These are phyloP conservation scores for Vitis hybrid DNA, from an alignment of 177 flowering plant species.

Conservation along the genomic window DNA sequence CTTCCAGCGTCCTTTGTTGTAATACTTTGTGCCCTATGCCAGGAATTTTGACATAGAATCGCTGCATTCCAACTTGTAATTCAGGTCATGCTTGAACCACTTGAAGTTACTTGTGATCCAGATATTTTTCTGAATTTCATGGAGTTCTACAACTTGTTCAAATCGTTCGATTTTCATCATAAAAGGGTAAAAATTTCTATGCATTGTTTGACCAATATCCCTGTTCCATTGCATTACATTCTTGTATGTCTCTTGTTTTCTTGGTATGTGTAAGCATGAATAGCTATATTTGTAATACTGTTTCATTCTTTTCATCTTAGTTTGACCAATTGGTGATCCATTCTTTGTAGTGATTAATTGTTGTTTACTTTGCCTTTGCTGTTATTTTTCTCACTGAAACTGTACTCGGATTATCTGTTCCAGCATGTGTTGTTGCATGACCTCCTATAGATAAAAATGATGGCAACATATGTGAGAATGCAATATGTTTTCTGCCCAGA, in stretches of 20 bases:
- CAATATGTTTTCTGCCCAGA: too few species aligned
- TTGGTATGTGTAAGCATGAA: background rate
- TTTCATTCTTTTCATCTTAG: too few species aligned
- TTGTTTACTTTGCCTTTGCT: background rate
- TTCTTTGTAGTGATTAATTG: too few species aligned
- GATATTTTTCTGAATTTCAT: slow-evolving; percentile 38
- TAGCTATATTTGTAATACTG: background rate
- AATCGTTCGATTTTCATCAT: slow-evolving; percentile 50
- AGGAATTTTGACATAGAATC: background rate
- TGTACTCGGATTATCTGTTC: too few species aligned
- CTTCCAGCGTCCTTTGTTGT: background rate
- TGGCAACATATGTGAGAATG: too few species aligned
- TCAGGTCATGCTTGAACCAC: slow-evolving; percentile 63
- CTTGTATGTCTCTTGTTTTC: background rate
- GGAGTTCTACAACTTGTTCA: slow-evolving; percentile 39
- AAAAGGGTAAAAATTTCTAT: slow-evolving; percentile 51
- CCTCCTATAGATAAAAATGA: too few species aligned
- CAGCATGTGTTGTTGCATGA: too few species aligned
- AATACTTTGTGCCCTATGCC: background rate
- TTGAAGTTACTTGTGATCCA: slow-evolving; percentile 51
- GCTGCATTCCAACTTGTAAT: background rate
- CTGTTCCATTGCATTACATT: background rate
- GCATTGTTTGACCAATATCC: background rate
- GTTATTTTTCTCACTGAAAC: background rate
- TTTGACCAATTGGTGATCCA: too few species aligned